Evolutionary conservation across 768 basidiomycete genomes (phyloP).

Genomic region (Podaxis carcinomalis): DNA sequence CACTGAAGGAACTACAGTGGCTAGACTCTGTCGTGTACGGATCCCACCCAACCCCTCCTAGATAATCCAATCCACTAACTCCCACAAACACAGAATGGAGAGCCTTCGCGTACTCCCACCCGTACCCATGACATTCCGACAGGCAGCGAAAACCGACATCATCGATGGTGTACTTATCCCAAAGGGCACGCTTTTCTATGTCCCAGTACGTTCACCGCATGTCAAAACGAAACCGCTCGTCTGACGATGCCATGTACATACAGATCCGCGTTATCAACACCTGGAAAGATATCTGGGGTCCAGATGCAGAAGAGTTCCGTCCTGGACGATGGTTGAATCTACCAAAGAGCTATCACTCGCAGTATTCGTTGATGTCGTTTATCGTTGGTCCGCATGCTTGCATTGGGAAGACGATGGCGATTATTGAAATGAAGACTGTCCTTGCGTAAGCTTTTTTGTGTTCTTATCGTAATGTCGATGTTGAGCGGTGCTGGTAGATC

Average conservation of each 20-base stretch:
- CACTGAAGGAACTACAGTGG: slow-evolving; percentile 36
- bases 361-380: slow-evolving; percentile 37
- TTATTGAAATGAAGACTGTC: no score
- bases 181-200: slow-evolving; percentile 39
- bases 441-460: no score
- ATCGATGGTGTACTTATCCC: slow-evolving; percentile 39
- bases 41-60: not conserved
- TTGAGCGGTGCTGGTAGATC: no score
- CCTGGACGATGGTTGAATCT: slow-evolving; percentile 43
- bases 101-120: slow-evolving; percentile 39
- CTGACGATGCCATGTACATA: slow-evolving; percentile 11
- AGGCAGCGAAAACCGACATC: slow-evolving; percentile 32
- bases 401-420: not conserved
- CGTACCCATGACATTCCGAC: slow-evolving; percentile 35
- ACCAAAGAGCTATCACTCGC: slow-evolving; percentile 28
- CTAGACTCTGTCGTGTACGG: slow-evolving; percentile 36
- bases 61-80: not conserved
- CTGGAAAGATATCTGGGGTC: slow-evolving; percentile 46
- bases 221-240: not conserved
- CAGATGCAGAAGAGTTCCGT: slow-evolving; percentile 45
- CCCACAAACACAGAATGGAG: slow-evolving; percentile 29
- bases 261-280: slow-evolving; percentile 50
- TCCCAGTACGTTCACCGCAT: slow-evolving; percentile 28
- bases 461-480: no score
- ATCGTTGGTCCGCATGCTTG: slow-evolving; percentile 28